Evolutionary conservation across 805 yeast genomes (phyloP).

Genomic region (Millerozyma acaciae): DNA sequence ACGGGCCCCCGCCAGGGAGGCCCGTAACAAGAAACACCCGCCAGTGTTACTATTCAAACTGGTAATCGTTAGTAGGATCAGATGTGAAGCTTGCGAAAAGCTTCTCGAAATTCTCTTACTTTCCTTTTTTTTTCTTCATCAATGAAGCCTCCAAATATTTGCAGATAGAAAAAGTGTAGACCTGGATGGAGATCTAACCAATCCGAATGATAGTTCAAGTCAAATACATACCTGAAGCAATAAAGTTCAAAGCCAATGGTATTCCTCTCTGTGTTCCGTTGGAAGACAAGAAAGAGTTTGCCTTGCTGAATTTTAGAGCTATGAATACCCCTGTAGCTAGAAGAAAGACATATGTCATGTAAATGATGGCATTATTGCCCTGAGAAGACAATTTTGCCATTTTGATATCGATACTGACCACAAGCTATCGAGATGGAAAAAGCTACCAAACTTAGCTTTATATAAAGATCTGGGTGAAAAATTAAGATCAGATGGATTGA

Average conservation of each 20-base stretch:
- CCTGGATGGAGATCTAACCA: too few species aligned
- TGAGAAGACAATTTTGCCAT: constrained; percentile 32
- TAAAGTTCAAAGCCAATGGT: constrained; percentile 81
- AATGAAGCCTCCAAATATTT: too few species aligned
- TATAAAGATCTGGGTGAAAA: too few species aligned
- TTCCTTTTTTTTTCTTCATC: too few species aligned
- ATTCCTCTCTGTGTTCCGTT: constrained; percentile 77
- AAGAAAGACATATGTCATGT: constrained; percentile 36
- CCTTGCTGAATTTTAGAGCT: constrained; percentile 55
- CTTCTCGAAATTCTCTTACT: too few species aligned
- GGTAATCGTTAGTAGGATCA: neutral
- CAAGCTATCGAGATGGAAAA: too few species aligned
- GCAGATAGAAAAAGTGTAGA: too few species aligned
- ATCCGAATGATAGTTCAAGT: neutral
- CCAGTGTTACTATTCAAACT: constrained; percentile 11
- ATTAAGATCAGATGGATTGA: too few species aligned
- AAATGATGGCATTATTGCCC: constrained; percentile 43
- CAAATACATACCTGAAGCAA: constrained; percentile 77
- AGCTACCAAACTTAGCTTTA: too few species aligned
- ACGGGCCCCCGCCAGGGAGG: constrained; percentile 10
- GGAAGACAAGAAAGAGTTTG: constrained; percentile 63
- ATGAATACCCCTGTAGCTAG: constrained; percentile 37
- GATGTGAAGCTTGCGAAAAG: too few species aligned
- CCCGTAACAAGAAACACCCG: constrained; percentile 26
- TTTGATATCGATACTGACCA: too few species aligned